Base-by-base conservation (phyloP, 2,329 filamentous ascomycete species). In the Pseudogymnoascus sp. region DNA sequence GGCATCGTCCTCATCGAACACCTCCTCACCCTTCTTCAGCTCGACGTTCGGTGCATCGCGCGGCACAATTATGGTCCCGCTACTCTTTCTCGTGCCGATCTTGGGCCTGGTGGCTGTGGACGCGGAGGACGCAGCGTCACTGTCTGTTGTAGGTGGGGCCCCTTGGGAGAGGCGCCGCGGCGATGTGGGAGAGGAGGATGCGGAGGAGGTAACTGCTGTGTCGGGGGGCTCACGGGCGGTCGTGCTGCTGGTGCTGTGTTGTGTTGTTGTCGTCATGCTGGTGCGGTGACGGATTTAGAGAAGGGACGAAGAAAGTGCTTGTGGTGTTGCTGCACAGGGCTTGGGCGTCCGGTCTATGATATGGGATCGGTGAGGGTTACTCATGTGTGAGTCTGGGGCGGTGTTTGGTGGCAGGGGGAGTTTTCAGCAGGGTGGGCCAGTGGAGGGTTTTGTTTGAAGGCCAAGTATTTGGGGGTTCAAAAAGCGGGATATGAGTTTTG, bases 1-100 rank as follows among this genome's bases (percentile, higher is more conserved):
- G 64, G 94, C 92, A 73, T 97, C 92, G 72, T 91, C 89, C 22
- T 91, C 88, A 25, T 91, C 90, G 67, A 91, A 89, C 6, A 68
- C 65, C 65, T 73, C 71, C 65, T 90, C 82, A 64, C 88, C 83
- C 65, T 90, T 86, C 64, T 87, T 77, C 35, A 89, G 83, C 66
- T 90, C 88, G 63, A 90, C 84, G 62, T 87, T 84, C 18, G 83
- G 84, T 68, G 82, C 88, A 70, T 93, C 89, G 67, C 90, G 84
- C 35, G 88, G 87, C 38, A 95, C 88, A 65, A 92, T 89, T 65
- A 94, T 87, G 57, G 90, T 91, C 62, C 89, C 89, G 71, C 89
- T 93, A 67, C 87, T 89, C 74, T 91, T 90, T 57, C 89, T 82
- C 67, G 83, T 89, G 16, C 84, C 84, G 63, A 93, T 77, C 61